phyloP scores from a whole-genome alignment of 202 grass and related monocot species.

The Dendrocalamus latiflorus region DNA sequence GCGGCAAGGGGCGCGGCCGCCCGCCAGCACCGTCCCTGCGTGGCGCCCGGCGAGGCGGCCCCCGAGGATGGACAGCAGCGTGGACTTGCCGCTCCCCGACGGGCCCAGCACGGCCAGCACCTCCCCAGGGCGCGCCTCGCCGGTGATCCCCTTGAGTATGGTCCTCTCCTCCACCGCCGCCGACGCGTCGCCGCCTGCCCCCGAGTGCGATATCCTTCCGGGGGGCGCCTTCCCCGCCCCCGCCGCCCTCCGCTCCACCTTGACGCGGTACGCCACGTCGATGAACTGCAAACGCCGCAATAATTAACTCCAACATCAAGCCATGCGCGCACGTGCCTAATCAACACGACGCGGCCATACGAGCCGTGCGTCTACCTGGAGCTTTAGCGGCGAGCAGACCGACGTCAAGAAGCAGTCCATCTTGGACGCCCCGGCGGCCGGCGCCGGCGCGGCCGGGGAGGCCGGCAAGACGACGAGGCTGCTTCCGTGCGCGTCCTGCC shows the following conservation, averaged over 20 bases:
- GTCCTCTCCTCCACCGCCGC: too few relatives aligned
- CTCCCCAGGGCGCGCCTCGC: too few relatives aligned
- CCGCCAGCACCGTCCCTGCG: conserved; percentile 42
- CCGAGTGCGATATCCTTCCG: conserved; percentile 50
- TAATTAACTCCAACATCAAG: not conserved
- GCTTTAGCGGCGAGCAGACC: conserved; percentile 57
- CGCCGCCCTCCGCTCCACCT: conserved; percentile 19
- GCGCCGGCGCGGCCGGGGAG: not conserved
- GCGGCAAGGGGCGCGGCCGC: conserved; percentile 25
- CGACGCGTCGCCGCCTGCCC: too few relatives aligned
- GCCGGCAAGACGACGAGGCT: not conserved
- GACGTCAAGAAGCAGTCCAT: conserved; percentile 79
- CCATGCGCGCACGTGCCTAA: not conserved
- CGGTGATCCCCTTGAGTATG: too few relatives aligned
- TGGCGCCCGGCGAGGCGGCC: conserved; percentile 34
- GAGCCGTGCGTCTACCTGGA: conserved; percentile 43
- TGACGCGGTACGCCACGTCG: conserved; percentile 64
- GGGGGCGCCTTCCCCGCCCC: not conserved
- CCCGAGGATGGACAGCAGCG: conserved; percentile 71
- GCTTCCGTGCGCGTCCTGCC: not conserved
- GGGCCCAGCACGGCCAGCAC: too few relatives aligned
- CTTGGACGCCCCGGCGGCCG: conserved; percentile 31
- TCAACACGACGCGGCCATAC: not conserved
- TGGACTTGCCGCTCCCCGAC: conserved; percentile 91
- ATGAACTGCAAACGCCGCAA: conserved; percentile 51